phyloP scores from a whole-genome alignment of 768 basidiomycete genomes.

The Tricholoma sp. region DNA sequence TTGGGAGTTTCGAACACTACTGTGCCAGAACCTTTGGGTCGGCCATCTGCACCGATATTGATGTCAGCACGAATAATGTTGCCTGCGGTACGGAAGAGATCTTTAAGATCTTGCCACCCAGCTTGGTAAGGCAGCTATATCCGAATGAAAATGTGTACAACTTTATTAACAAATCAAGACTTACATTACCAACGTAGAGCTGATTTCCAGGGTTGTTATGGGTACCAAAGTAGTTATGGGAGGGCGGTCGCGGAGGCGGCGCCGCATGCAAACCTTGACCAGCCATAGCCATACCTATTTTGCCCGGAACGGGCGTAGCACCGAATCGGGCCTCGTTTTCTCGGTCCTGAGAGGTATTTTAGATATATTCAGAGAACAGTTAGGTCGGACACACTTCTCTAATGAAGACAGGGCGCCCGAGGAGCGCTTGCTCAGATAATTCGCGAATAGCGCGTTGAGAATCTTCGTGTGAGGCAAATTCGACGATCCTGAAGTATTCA shows the following conservation, averaged over 20 bases:
- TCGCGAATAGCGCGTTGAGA: slow-evolving; percentile 86
- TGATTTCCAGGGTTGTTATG: slow-evolving; percentile 79
- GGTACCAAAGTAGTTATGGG: slow-evolving; percentile 66
- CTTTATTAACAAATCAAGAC: slow-evolving; percentile 17
- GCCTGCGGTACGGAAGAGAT: slow-evolving; percentile 93
- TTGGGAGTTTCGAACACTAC: slow-evolving; percentile 91
- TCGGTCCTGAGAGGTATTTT: slow-evolving; percentile 62
- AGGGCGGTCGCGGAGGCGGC: slow-evolving; percentile 79
- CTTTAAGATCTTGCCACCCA: slow-evolving; percentile 99
- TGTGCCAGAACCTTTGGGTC: slow-evolving; percentile 95
- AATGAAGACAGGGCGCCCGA: slow-evolving; percentile 94
- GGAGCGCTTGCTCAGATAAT: slow-evolving; percentile 82
- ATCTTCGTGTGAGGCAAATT: slow-evolving; percentile 88
- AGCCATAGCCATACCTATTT: slow-evolving; percentile 94
- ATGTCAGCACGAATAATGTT: slow-evolving; percentile 96
- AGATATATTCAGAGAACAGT: background rate
- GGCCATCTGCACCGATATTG: slow-evolving; percentile 87
- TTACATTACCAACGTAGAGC: slow-evolving; percentile 87
- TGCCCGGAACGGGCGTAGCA: slow-evolving; percentile 90
- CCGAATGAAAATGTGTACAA: background rate
- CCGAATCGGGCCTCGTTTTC: slow-evolving; percentile 96
- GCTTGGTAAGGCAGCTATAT: slow-evolving; percentile 90
- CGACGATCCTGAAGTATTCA: slow-evolving; percentile 69
- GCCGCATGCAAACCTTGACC: slow-evolving; percentile 79
- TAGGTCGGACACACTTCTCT: slow-evolving; percentile 62